A percentile compares a stretch with the other conserved stretches of the same genome.
Conservation (phyloP, 768 basidiomycete species). For the Sarcomyxa edulis region DNA sequence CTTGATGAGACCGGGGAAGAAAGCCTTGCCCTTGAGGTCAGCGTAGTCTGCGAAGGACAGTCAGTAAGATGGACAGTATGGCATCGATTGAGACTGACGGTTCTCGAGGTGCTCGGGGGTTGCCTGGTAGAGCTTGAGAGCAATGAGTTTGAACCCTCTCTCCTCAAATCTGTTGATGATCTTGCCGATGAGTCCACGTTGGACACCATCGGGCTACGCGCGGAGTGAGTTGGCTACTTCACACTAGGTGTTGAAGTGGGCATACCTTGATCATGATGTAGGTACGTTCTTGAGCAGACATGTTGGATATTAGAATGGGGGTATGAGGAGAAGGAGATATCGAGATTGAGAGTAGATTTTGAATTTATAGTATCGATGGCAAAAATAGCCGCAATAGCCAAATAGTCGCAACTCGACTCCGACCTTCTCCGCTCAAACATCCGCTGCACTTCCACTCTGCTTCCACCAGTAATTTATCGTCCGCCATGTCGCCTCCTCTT, state of each 20-base stretch:
- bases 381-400: constrained; percentile 5
- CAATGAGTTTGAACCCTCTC: constrained; percentile 96
- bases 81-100: constrained; percentile 42
- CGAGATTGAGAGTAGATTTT: background rate
- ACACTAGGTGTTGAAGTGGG: background rate
- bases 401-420: constrained; percentile 7
- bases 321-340: constrained; percentile 16
- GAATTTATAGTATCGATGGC: constrained; percentile 4
- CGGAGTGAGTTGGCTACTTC: constrained; percentile 1
- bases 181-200: constrained; percentile 90
- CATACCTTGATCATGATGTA: constrained; percentile 99
- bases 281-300: constrained; percentile 82
- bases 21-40: constrained; percentile 89
- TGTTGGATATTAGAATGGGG: constrained; percentile 31
- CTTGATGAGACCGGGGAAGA: constrained; percentile 95
- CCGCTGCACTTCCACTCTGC: constrained; percentile 2
- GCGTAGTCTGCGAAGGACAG: constrained; percentile 68
- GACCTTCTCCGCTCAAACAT: constrained; percentile 9
- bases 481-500: constrained; percentile 60
- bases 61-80: constrained; percentile 10
- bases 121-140: constrained; percentile 86
- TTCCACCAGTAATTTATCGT: constrained; percentile 7
- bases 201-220: constrained; percentile 95
- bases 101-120: constrained; percentile 84
- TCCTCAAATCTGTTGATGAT: constrained; percentile 96